Base-by-base conservation (phyloP, 495 filamentous ascomycete species). In the Neurospora sp. region DNA sequence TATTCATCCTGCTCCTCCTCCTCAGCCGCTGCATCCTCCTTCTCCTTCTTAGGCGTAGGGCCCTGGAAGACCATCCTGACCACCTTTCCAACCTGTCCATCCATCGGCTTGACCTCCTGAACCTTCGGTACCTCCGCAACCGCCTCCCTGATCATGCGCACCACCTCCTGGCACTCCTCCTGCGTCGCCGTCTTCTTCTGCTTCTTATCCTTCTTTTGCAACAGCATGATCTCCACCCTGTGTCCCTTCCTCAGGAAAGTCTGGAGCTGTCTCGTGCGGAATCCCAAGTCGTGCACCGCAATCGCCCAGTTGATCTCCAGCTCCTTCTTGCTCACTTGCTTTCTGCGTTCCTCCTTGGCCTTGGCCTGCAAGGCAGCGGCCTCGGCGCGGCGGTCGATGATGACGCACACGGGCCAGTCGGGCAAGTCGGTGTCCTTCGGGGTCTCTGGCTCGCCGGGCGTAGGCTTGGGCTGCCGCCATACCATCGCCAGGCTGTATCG, bases 231-330 rank as follows among this genome's bases (percentile, higher is more conserved):
- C 75, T 92, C 87, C 42, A 94, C 91, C 76, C 79, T 85, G 41
- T 82, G 77, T 3, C 91, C 91, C 75, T 92, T 90, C 8, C 78
- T 78, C 74, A 94, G 74, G 73, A 94, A 94, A 65, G 75, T 81
- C 69, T 81, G 80, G 78, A 94, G 74, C 80, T 88, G 85, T 61
- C 84, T 83, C 75, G 91, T 71, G 68, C 88, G 86, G 77, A 92
- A 89, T 4, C 75, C 75, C 35, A 94, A 81, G 80, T 94, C 92
- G 79, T 92, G 84, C 10, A 78, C 74, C 71, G 88, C 89, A 74
- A 95, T 94, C 37, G 90, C 89, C 94, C 94, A 97, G 80, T 93
- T 93, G 73, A 97, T 35, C 82, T 97, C 94, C 18, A 97, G 77
- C 77, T 91, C 89, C 83, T 97, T 96, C 7, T 78, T 74, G 73